Evolutionary conservation across 495 filamentous ascomycete species (phyloP).

Genomic region (Lepidopterella palustris): DNA sequence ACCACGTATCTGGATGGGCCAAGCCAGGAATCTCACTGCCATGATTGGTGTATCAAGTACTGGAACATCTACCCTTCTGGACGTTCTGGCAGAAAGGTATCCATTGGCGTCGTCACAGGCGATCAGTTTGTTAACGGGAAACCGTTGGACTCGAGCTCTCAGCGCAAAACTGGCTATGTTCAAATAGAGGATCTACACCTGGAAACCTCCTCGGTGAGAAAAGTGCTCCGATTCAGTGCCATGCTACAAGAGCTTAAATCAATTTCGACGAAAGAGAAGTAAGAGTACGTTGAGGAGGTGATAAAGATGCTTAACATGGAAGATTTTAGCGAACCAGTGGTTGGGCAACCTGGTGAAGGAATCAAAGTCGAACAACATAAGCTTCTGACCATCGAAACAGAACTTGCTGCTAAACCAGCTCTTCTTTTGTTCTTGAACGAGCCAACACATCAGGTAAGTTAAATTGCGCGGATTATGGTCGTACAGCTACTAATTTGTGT

Average conservation of each 20-base stretch:
- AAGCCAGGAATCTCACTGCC: constrained; percentile 16
- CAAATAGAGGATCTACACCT: constrained; percentile 26
- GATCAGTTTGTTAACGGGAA: constrained; percentile 17
- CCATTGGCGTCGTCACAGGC: constrained; percentile 19
- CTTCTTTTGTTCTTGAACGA: constrained; percentile 37
- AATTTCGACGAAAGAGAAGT: constrained; percentile 29
- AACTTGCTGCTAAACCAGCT: constrained; percentile 20
- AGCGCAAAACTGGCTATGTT: constrained; percentile 25
- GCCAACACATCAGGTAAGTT: too few relatives aligned
- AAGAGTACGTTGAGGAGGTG: constrained; percentile 21
- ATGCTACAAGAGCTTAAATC: constrained; percentile 15
- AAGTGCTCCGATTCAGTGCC: constrained; percentile 21
- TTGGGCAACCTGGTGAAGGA: constrained; percentile 14
- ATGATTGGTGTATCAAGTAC: constrained; percentile 22
- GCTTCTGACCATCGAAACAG: constrained; percentile 23
- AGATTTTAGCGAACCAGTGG: constrained; percentile 20
- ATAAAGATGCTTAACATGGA: constrained; percentile 23
- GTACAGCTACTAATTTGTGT: too few relatives aligned
- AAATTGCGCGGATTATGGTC: too few relatives aligned
- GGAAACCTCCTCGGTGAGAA: constrained; percentile 19
- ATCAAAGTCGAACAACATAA: constrained; percentile 29
- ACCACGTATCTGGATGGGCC: constrained; percentile 25
- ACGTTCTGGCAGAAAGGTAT: constrained; percentile 18
- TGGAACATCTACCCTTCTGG: constrained; percentile 25
- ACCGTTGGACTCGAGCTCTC: constrained; percentile 12